Base-by-base conservation (phyloP, 2,329 filamentous ascomycete genomes). In the Scopulariopsis brevicaulis region DNA sequence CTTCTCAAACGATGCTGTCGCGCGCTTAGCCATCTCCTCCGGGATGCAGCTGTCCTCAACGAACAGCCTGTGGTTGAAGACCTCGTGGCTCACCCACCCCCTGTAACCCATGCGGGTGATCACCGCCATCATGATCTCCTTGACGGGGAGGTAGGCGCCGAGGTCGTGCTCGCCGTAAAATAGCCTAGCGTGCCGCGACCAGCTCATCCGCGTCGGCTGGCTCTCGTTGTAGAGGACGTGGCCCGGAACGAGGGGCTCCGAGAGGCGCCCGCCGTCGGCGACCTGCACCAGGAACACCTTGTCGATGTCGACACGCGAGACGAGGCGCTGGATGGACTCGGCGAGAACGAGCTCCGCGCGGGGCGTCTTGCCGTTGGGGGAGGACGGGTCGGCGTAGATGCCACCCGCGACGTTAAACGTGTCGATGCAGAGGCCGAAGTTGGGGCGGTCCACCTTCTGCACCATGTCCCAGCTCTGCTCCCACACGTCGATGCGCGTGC, bases 211-310 rank as follows among this genome's bases (percentile, higher is more conserved):
- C 0, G 65, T 8, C 0, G 71, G 72, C 62, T 73, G 71, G 32
- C 65, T 66, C 0, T 62, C 46, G 60, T 68, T 62, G 59, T 73
- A 69, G 43, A 71, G 72, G 2, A 64, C 60, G 53, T 74, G 71
- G 0, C 67, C 71, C 4, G 75, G 79, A 67, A 59, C 35, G 6
- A 92, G 69, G 0, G 87, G 87, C 12, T 71, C 64, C 0, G 69
- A 64, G 3, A 91, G 74, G 4, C 78, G 74, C 67, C 90, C 86
- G 1, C 83, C 89, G 65, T 93, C 88, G 5, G 88, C 87, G 8
- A 92, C 77, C 66, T 93, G 89, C 1, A 93, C 75, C 64, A 88
- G 89, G 64, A 90, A 89, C 0, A 93, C 76, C 67, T 87, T 89
- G 50, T 72, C 68, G 1, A 81, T 74, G 60, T 89, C 81, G 7